phyloP scores from a whole-genome alignment of 2,329 filamentous ascomycete species.

The Monilinia aucupariae region DNA sequence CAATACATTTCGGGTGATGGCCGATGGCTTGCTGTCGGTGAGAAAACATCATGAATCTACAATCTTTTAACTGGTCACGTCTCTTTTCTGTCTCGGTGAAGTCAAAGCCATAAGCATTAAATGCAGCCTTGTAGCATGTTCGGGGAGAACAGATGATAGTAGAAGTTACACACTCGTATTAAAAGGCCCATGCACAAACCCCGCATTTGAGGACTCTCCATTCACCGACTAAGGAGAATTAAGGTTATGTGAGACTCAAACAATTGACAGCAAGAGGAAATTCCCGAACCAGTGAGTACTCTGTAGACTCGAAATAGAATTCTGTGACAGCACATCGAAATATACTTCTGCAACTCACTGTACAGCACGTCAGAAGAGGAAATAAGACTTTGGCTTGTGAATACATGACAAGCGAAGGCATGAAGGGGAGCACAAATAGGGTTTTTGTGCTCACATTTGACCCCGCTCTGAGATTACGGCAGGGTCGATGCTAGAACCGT shows the following conservation, averaged over 20 bases:
- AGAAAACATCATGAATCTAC: not conserved
- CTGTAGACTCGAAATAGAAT: not conserved
- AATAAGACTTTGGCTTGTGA: not conserved
- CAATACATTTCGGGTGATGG: not conserved
- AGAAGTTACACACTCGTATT: not conserved
- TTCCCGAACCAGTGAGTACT: too few species aligned
- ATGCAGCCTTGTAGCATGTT: conserved; percentile 5
- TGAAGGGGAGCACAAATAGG: not conserved
- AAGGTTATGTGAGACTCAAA: not conserved
- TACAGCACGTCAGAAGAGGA: too few species aligned
- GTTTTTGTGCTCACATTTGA: not conserved
- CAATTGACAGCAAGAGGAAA: not conserved
- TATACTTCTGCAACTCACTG: not conserved
- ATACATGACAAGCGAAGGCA: not conserved
- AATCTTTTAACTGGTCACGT: not conserved
- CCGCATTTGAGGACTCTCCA: conserved; percentile 4
- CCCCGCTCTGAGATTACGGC: not conserved
- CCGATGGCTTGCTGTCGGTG: conserved; percentile 7
- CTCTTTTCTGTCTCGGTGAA: not conserved
- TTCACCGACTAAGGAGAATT: not conserved
- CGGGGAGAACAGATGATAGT: not conserved
- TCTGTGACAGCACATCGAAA: not conserved
- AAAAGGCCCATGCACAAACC: not conserved
- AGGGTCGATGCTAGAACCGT: not conserved
- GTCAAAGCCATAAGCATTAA: conserved; percentile 6